These are phyloP conservation scores for Lecanoromycetidae sp. DNA, from an alignment of 2,329 filamentous ascomycete species.

Conservation along the genomic window DNA sequence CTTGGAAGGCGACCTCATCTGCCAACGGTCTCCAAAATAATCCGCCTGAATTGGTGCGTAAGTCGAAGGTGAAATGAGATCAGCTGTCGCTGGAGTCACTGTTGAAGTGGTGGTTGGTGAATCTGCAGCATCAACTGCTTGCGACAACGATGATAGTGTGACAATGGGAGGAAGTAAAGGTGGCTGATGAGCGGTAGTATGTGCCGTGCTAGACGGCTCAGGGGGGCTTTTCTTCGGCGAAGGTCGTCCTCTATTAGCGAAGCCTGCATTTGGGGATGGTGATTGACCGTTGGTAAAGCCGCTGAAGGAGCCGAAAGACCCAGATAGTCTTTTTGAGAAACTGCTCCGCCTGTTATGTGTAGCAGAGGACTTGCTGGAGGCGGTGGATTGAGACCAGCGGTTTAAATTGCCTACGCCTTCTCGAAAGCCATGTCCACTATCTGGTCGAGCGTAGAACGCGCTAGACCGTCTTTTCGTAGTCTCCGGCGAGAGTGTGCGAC, in stretches of 20 bases:
- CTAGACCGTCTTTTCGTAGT: slow-evolving; percentile 29
- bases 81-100: slow-evolving; percentile 25
- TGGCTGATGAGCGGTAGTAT: background rate
- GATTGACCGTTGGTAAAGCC: slow-evolving; percentile 26
- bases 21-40: slow-evolving; percentile 27
- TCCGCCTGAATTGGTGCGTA: slow-evolving; percentile 24
- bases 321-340: slow-evolving; percentile 28
- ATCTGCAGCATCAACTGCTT: slow-evolving; percentile 28
- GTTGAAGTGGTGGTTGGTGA: slow-evolving; percentile 25
- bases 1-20: slow-evolving; percentile 11
- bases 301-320: slow-evolving; percentile 27
- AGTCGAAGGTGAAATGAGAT: slow-evolving; percentile 25
- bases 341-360: slow-evolving; percentile 22
- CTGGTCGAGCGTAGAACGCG: slow-evolving; percentile 29
- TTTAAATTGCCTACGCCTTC: slow-evolving; percentile 41
- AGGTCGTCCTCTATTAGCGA: slow-evolving; percentile 11
- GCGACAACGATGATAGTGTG: slow-evolving; percentile 23
- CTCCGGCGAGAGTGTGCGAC: slow-evolving; percentile 14
- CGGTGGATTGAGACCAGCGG: slow-evolving; percentile 47
- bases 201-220: background rate
- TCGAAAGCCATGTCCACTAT: slow-evolving; percentile 27
- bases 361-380: slow-evolving; percentile 35
- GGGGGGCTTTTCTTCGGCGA: slow-evolving; percentile 15
- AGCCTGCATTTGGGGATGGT: slow-evolving; percentile 21
- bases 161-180: slow-evolving; percentile 16